Evolutionary conservation across 1,284 basidiomycete species (phyloP), one percentile per base, ranked within the genome.

Genomic region (Gymnopus androsaceus): DNA sequence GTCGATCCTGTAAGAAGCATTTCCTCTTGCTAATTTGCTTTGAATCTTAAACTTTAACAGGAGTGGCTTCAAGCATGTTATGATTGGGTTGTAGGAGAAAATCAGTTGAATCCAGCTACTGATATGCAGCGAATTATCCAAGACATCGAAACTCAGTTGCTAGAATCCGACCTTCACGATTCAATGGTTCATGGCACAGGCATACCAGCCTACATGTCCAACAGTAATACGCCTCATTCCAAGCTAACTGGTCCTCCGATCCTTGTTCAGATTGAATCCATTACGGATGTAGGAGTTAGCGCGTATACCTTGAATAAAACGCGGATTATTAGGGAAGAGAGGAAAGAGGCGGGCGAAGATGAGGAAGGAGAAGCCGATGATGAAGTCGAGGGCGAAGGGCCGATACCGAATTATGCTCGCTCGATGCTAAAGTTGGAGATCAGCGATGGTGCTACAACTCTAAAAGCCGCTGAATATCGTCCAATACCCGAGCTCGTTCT

Each of bases 241-340:
- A 66, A 74, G 46, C 64, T 78, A 14, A 63, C 66, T 28, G 79
- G 80, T 0, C 72, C 72, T 6, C 79, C 82, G 1, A 69, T 89
- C 25, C 80, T 89, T 21, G 84, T 90, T 9, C 83, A 93, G 60
- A 78, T 95, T 19, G 73, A 79, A 7, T 75, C 85, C 2, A 81
- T 92, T 11, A 93, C 86, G 17, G 90, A 92, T 54, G 84, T 92
- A 31, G 87, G 84, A 0, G 72, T 81, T 46, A 90, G 89, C 63
- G 90, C 88, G 6, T 85, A 88, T 64, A 80, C 72, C 51, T 72
- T 90, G 31, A 74, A 85, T 61, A 84, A 88, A 65, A 76, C 82
- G 17, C 76, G 86, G 44, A 75, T 84, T 56, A 80, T 82, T 12
- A 80, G 87, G 25, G 76, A 83, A 48, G 88, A 91, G 62, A 76